Base-by-base conservation (phyloP, 768 basidiomycete genomes). In the Tylopilus subfusipes region DNA sequence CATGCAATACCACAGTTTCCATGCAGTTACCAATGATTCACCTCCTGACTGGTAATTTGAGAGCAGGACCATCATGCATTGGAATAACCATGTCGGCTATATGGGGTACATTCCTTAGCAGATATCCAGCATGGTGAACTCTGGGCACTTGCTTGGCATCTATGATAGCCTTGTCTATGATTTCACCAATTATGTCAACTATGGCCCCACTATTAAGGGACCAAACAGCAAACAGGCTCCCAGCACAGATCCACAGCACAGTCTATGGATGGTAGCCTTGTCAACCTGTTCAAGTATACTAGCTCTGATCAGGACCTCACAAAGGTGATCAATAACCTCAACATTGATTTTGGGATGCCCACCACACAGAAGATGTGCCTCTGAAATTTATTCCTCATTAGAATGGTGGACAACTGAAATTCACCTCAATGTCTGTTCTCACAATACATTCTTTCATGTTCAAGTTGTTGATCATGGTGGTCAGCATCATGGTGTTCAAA, bases 31-130 rank as follows among this genome's bases (percentile, higher is more conserved):
- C 34, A 88, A 85, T 55, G 96, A 98, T 65, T 87, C 88, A 0
- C 83, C 96, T 10, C 96, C 97, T 0, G 97, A 99, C 67, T 99
- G 97, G 97, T 99, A 98, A 70, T 94, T 90, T 60, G 89, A 98
- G 73, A 78, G 77, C 55, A 98, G 98, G 97, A 89, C 90, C 3
- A 70, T 82, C 66, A 87, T 99, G 88, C 89, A 96, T 8, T 97
- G 88, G 77, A 86, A 83, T 49, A 84, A 83, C 62, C 89, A 95
- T 36, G 81, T 85, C 36, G 97, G 97, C 0, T 98, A 95, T 68
- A 65, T 96, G 48, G 96, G 94, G 0, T 88, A 82, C 66, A 90
- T 89, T 0, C 83, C 86, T 16, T 82, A 82, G 64, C 84, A 88
- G 55, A 82, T 97, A 66, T 78, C 75, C 61, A 82, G 80, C 59